Evolutionary conservation across 2,329 filamentous ascomycete species (phyloP), one percentile per base, ranked within the genome.

Genomic region (Paecilomyces niveus): DNA sequence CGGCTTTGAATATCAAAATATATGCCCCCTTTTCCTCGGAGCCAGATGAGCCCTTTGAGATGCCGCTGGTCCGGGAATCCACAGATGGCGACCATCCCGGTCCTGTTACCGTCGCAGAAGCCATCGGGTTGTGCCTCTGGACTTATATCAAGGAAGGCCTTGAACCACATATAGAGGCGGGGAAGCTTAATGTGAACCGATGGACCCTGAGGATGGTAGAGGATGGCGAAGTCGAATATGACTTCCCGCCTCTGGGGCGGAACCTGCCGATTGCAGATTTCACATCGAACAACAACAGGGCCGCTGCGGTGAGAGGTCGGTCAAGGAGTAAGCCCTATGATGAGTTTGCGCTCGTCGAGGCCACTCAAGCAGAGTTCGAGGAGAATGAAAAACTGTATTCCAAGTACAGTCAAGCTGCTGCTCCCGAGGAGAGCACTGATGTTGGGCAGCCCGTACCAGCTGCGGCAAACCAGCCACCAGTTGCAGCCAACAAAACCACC

Each of bases 171-270:
- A 72, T 87, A 9, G 72, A 78, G 6, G 72, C 72, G 1, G 76
- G 78, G 26, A 83, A 85, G 62, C 71, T 81, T 57, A 84, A 82
- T 57, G 81, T 87, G 59, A 87, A 87, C 63, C 76, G 79, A 59
- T 88, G 85, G 85, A 82, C 83, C 26, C 71, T 88, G 56, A 79
- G 85, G n/a, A 87, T 88, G 81, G 83, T 86, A 8, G 85, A 88
- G 63, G 85, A 87, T 64, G 85, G 83, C 5, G 85, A 88, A 65
- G 82, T 88, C 2, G 85, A 88, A 59, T 85, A 83, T 65, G 85
- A 88, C 65, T 88, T 88, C 62, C 84, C 85, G 5, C 78, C 85
- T 0, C 71, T 88, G 32, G 79, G 76, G 9, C 78, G 84, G 33
- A 82, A 80, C 22, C 79, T 81, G 62, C 80, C 83, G 0, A 78